These are phyloP conservation scores for Capsella rubella DNA, from an alignment of 441 rosid genomes.

Conservation along the genomic window DNA sequence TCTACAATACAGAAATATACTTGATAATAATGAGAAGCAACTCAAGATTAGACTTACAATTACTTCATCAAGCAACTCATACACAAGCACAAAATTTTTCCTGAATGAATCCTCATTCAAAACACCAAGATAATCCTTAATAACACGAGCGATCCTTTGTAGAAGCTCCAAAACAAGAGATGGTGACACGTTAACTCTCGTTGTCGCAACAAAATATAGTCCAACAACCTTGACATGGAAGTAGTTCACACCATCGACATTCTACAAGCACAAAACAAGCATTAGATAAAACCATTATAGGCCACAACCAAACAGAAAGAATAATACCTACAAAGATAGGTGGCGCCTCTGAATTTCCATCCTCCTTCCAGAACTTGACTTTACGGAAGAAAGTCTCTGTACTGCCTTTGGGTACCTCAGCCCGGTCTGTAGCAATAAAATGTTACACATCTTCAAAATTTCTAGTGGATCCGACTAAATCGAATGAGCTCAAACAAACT, in stretches of 20 bases:
- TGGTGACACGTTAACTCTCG: conserved; percentile 87
- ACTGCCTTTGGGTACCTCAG: conserved; percentile 75
- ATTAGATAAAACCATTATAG: conserved; percentile 15
- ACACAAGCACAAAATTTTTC: conserved; percentile 92
- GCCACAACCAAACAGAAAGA: conserved; percentile 15
- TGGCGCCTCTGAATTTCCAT: conserved; percentile 93
- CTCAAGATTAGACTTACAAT: conserved; percentile 63
- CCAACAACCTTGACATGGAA: conserved; percentile 85
- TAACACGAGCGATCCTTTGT: conserved; percentile 94
- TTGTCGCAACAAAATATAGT: conserved; percentile 86
- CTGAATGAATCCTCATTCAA: conserved; percentile 91
- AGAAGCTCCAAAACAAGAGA: conserved; percentile 95
- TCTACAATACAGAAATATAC: background rate
- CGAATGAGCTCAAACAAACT: conserved; percentile 11
- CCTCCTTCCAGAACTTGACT: conserved; percentile 97
- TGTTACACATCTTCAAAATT: background rate
- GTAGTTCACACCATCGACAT: conserved; percentile 88
- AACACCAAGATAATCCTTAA: conserved; percentile 94
- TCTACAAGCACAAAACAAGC: conserved; percentile 46
- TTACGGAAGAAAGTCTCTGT: conserved; percentile 93
- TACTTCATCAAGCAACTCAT: conserved; percentile 94
- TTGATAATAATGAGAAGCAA: conserved; percentile 7
- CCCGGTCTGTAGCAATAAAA: conserved; percentile 56
- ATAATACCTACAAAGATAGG: conserved; percentile 98
- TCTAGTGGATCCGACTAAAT: conserved; percentile 22